These are phyloP conservation scores for Penicillium brevicompactum DNA, from an alignment of 2,329 filamentous ascomycete species.

Conservation along the genomic window DNA sequence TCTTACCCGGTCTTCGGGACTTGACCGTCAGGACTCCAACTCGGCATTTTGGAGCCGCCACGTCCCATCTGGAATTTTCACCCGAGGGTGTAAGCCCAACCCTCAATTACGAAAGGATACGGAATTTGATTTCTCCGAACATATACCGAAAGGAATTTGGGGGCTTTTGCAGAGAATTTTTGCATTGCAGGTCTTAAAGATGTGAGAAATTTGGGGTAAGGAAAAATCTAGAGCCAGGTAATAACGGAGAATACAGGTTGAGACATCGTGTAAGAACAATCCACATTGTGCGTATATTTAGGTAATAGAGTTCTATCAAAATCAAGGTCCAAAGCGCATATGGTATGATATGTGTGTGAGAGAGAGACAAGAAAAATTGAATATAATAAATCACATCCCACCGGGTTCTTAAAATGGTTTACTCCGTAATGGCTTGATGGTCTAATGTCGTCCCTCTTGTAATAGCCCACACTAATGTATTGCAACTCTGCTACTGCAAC, in stretches of 20 bases:
- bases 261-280: conserved; percentile 1
- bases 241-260: not conserved
- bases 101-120: conserved; percentile 10
- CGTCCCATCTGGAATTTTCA: conserved; percentile 27
- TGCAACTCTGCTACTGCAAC: conserved; percentile 23
- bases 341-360: not conserved
- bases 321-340: not conserved
- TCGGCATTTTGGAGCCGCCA: conserved; percentile 19
- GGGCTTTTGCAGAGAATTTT: no score
- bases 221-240: not conserved
- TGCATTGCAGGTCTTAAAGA: not conserved
- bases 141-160: conserved; percentile 20
- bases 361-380: no score
- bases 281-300: conserved; percentile 1
- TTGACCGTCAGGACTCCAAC: conserved; percentile 10
- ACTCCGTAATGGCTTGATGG: not conserved
- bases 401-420: not conserved
- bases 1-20: conserved; percentile 7
- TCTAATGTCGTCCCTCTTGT: not conserved
- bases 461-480: conserved; percentile 13
- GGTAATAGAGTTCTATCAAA: conserved; percentile 4
- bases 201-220: not conserved
- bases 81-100: conserved; percentile 14
- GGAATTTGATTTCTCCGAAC: conserved; percentile 21
- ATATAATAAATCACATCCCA: not conserved